Conservation (phyloP, 2,329 filamentous ascomycete genomes). For the Pseudonectria foliicola region DNA sequence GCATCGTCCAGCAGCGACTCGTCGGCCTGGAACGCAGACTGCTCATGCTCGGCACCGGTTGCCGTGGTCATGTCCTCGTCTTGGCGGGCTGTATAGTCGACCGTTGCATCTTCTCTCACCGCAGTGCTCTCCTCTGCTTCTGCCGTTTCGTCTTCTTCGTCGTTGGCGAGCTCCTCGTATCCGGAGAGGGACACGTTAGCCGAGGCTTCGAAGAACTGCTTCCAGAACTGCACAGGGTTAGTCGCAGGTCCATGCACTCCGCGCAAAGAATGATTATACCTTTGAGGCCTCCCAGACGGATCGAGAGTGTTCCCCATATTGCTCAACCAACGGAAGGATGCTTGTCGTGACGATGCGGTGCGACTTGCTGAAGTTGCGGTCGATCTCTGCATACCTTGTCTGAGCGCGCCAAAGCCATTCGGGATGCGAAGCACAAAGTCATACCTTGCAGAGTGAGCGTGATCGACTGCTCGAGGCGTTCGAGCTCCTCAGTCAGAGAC, state of each 20-base stretch:
- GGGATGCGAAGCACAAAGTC: conserved; percentile 1
- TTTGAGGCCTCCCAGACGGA: conserved; percentile 97
- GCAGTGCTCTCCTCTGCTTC: conserved; percentile 45
- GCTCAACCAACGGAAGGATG: conserved; percentile 87
- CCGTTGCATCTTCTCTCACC: conserved; percentile 48
- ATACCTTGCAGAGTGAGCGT: conserved; percentile 88
- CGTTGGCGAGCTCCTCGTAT: conserved; percentile 76
- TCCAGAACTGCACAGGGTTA: conserved; percentile 71
- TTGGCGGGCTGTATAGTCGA: conserved; percentile 39
- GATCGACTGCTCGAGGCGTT: conserved; percentile 93
- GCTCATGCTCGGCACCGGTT: conserved; percentile 19
- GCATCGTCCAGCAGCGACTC: conserved; percentile 63
- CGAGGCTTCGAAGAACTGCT: conserved; percentile 98
- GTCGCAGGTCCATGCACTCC: background rate
- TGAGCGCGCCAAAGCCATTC: conserved; percentile 1
- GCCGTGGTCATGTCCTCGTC: conserved; percentile 32
- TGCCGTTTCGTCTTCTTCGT: conserved; percentile 44
- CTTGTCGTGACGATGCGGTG: conserved; percentile 93
- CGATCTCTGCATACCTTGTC: conserved; percentile 63
- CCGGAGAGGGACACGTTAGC: conserved; percentile 94
- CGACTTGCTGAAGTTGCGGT: conserved; percentile 94
- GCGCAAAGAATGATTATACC: conserved; percentile 36
- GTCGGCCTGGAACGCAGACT: conserved; percentile 37
- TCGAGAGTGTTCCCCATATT: conserved; percentile 89
- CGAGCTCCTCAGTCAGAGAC: conserved; percentile 87